phyloP scores from a whole-genome alignment of 345 rosid genomes.

The Barbarea vulgaris region DNA sequence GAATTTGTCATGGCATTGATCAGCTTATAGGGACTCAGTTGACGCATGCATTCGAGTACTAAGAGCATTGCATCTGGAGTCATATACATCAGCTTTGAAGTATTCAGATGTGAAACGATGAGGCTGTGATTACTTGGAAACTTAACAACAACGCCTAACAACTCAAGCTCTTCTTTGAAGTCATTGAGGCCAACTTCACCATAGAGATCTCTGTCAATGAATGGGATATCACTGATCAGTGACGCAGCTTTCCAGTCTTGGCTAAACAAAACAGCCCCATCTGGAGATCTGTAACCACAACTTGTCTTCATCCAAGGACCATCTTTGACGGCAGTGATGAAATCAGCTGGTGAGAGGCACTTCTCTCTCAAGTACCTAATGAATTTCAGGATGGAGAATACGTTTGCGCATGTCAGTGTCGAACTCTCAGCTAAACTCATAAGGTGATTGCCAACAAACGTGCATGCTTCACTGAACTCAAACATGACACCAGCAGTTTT shows the following conservation, averaged over 20 bases:
- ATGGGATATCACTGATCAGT: slow-evolving; percentile 59
- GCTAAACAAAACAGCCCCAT: slow-evolving; percentile 55
- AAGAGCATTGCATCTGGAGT: slow-evolving; percentile 53
- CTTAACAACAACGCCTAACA: slow-evolving; percentile 60
- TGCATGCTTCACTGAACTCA: slow-evolving; percentile 59
- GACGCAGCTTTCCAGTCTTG: slow-evolving; percentile 57
- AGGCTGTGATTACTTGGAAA: slow-evolving; percentile 41
- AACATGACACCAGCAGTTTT: slow-evolving; percentile 62
- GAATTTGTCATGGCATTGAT: slow-evolving; percentile 29
- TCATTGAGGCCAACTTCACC: slow-evolving; percentile 38
- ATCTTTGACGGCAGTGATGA: slow-evolving; percentile 46
- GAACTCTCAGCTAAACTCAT: slow-evolving; percentile 53
- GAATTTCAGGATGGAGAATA: slow-evolving; percentile 56
- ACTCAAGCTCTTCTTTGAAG: slow-evolving; percentile 52
- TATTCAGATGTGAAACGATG: slow-evolving; percentile 49
- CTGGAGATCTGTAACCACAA: slow-evolving; percentile 51
- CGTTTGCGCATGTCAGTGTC: slow-evolving; percentile 42
- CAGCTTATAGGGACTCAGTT: slow-evolving; percentile 20
- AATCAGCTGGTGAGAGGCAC: slow-evolving; percentile 45
- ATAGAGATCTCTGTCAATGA: slow-evolving; percentile 49
- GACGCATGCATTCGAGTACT: slow-evolving; percentile 46
- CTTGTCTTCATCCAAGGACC: slow-evolving; percentile 57
- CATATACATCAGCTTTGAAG: slow-evolving; percentile 10
- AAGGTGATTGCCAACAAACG: slow-evolving; percentile 55
- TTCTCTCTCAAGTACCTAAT: slow-evolving; percentile 52